Evolutionary conservation across 805 yeast genomes (phyloP).

Genomic region (Alloascoidea hylecoeti): DNA sequence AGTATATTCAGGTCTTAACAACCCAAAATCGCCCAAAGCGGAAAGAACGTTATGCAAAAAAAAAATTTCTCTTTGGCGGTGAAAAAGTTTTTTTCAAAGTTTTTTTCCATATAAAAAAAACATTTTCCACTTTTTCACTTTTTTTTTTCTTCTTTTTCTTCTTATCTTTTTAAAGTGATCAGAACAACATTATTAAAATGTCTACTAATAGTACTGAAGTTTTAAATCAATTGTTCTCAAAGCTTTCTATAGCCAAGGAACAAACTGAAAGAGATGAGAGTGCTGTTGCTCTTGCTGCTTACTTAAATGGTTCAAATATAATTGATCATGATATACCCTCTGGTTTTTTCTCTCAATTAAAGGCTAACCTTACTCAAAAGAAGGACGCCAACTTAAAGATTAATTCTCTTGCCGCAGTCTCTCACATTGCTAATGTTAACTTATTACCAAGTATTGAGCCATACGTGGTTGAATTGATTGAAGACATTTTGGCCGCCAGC

Average conservation of each 20-base stretch:
- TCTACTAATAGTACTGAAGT: slow-evolving; percentile 45
- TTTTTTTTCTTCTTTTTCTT: too few relatives aligned
- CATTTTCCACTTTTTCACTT: too few relatives aligned
- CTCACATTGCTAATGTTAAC: slow-evolving; percentile 58
- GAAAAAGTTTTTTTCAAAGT: too few relatives aligned
- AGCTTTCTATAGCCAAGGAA: slow-evolving; percentile 76
- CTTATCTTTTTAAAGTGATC: too few relatives aligned
- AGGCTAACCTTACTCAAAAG: slow-evolving; percentile 66
- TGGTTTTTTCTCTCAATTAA: slow-evolving; percentile 68
- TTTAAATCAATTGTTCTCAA: slow-evolving; percentile 85
- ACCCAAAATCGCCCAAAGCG: too few relatives aligned
- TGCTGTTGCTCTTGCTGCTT: slow-evolving; percentile 80
- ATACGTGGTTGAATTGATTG: slow-evolving; percentile 66
- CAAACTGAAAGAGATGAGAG: slow-evolving; percentile 69
- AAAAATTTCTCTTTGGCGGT: too few relatives aligned
- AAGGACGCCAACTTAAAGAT: slow-evolving; percentile 50
- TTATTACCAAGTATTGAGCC: slow-evolving; percentile 94
- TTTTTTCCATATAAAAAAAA: too few relatives aligned
- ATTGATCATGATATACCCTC: slow-evolving; percentile 97
- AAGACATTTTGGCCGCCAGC: slow-evolving; percentile 57
- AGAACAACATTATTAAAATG: too few relatives aligned
- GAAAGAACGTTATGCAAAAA: too few relatives aligned
- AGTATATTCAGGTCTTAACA: too few relatives aligned
- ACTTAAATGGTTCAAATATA: slow-evolving; percentile 92
- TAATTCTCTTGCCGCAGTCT: slow-evolving; percentile 74